Conservation (phyloP, 108 stramenopile species). For the Epithemia pelagica region DNA sequence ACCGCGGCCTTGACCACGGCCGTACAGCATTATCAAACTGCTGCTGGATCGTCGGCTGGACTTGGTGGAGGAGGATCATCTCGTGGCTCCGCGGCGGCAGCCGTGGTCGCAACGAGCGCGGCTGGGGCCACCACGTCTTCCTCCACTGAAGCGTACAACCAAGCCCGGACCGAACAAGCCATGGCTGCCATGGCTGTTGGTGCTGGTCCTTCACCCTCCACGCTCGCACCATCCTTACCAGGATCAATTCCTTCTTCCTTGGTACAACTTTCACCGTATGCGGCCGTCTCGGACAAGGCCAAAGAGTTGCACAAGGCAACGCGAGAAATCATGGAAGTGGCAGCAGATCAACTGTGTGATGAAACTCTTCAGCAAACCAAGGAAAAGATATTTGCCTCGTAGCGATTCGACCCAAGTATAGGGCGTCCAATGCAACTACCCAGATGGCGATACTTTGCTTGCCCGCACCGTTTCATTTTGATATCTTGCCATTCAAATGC, state of each 20-base stretch:
- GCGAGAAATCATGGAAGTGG: slow-evolving; percentile 5
- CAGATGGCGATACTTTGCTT: no score
- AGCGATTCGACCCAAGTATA: no score
- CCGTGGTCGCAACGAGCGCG: neutral
- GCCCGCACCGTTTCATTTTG: no score
- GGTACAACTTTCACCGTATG: neutral
- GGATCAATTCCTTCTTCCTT: neutral
- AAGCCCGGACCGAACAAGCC: neutral
- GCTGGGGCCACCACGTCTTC: neutral
- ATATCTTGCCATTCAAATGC: no score
- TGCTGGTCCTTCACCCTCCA: neutral
- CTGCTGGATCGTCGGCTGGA: slow-evolving; percentile 1
- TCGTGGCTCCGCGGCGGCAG: neutral
- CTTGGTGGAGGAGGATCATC: neutral
- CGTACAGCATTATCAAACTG: slow-evolving; percentile 4
- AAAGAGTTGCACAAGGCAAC: slow-evolving; percentile 14
- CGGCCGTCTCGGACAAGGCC: neutral
- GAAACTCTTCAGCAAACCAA: slow-evolving; percentile 14
- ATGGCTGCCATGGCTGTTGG: neutral
- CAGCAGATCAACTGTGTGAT: slow-evolving; percentile 6
- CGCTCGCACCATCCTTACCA: neutral
- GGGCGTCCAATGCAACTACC: no score
- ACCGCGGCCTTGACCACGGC: neutral
- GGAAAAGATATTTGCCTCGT: slow-evolving; percentile 11
- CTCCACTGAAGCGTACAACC: neutral